These are phyloP conservation scores for Pythium volutum DNA, from an alignment of 352 stramenopile species.

Conservation along the genomic window DNA sequence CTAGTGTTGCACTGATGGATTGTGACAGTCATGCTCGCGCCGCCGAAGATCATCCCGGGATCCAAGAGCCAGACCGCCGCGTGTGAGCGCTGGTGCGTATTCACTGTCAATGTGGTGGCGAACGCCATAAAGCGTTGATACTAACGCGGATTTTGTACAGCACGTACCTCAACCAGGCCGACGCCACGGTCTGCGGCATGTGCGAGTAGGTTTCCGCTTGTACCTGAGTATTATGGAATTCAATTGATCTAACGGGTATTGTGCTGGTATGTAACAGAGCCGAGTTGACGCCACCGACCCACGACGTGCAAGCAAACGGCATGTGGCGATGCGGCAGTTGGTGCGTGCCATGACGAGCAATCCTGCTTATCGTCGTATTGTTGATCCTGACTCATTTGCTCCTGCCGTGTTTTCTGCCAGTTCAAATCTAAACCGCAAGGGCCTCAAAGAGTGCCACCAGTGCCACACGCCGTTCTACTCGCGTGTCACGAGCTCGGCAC, in stretches of 20 bases:
- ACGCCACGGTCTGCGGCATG: constrained; percentile 59
- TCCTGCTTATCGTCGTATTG: too few species aligned
- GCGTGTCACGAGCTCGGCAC: constrained; percentile 56
- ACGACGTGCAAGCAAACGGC: constrained; percentile 66
- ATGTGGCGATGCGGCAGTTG: constrained; percentile 73
- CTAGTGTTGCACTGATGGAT: background rate
- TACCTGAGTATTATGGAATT: background rate
- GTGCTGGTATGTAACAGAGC: constrained; percentile 24
- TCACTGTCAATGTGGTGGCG: background rate
- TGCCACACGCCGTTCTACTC: constrained; percentile 66
- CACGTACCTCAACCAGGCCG: constrained; percentile 64
- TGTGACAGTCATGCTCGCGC: background rate
- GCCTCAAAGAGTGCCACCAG: constrained; percentile 52
- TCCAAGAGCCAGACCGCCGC: constrained; percentile 52
- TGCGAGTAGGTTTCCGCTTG: constrained; percentile 45
- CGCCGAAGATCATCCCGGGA: constrained; percentile 55
- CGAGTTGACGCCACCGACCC: constrained; percentile 57
- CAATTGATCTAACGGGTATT: background rate
- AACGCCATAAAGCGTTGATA: background rate
- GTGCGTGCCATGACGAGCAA: constrained; percentile 36
- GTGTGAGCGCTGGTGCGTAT: constrained; percentile 49
- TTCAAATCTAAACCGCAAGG: constrained; percentile 53
- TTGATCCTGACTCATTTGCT: background rate
- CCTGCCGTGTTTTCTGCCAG: constrained; percentile 18
- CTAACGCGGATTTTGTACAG: constrained; percentile 21